Percentiles rank a stretch among this genome's conserved stretches.
phyloP scores from a whole-genome alignment of 305 asterid species.

The Fraxinus xanthoxyloides region DNA sequence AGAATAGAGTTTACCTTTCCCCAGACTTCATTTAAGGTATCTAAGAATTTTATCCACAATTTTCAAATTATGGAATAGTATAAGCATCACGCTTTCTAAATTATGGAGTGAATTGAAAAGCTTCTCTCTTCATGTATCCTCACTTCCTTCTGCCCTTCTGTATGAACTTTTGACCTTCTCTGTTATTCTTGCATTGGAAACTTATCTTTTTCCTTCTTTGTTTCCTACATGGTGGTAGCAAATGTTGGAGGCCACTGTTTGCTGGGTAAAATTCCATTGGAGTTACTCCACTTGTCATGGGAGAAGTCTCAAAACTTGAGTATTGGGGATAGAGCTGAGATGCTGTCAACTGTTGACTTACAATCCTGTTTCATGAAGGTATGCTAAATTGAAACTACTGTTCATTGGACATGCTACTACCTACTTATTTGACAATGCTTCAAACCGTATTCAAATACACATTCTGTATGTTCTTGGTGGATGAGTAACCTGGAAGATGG shows the following conservation, averaged over 20 bases:
- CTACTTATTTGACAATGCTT: neutral
- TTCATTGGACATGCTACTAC: neutral
- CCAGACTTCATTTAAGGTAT: no score
- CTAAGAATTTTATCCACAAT: no score
- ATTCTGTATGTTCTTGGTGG: constrained; percentile 4
- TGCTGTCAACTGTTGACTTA: constrained; percentile 77
- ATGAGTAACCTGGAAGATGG: constrained; percentile 12
- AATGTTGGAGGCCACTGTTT: constrained; percentile 74
- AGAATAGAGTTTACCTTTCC: no score
- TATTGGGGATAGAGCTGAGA: constrained; percentile 81
- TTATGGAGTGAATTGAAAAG: neutral
- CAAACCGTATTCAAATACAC: neutral
- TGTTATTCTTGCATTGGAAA: constrained; percentile 1
- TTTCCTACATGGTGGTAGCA: constrained; percentile 42
- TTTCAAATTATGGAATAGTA: neutral
- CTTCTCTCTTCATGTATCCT: neutral
- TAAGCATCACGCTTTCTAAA: neutral
- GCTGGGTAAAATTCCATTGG: constrained; percentile 87
- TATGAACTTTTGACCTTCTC: neutral
- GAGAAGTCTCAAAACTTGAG: constrained; percentile 76
- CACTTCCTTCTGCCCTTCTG: neutral
- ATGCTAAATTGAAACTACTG: neutral
- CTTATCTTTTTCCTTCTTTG: constrained; percentile 15
- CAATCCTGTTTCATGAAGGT: constrained; percentile 83
- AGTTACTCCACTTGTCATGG: constrained; percentile 72